Evolutionary conservation across 2,329 filamentous ascomycete genomes (phyloP).

Genomic region (Penicillium frequentans): DNA sequence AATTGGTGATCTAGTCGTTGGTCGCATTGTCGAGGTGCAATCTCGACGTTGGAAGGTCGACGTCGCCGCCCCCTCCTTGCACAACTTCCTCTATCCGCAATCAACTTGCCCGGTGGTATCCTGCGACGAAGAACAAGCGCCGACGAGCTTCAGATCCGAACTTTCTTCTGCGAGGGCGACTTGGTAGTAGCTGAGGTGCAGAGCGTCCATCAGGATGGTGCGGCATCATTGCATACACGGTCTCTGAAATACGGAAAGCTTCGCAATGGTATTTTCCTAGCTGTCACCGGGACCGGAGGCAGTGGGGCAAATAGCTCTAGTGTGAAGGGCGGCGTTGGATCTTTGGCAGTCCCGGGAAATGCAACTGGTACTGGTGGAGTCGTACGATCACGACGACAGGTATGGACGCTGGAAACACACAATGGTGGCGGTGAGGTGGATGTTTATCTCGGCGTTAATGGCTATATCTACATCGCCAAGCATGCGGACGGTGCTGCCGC

Average conservation of each 20-base stretch:
- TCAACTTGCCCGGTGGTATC: conserved; percentile 93
- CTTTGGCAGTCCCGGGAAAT: conserved; percentile 59
- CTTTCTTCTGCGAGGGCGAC: conserved; percentile 96
- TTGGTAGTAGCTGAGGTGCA: conserved; percentile 94
- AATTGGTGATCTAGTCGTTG: conserved; percentile 93
- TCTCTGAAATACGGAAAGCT: conserved; percentile 93
- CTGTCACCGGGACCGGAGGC: conserved; percentile 77
- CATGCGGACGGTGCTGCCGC: conserved; percentile 61
- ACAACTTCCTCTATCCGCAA: conserved; percentile 78
- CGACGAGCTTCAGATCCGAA: conserved; percentile 94
- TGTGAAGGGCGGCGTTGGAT: conserved; percentile 31
- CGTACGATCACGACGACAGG: conserved; percentile 78
- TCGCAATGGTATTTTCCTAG: conserved; percentile 85
- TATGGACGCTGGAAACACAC: conserved; percentile 68
- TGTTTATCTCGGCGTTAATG: conserved; percentile 89
- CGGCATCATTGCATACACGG: conserved; percentile 84
- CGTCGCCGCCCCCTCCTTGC: conserved; percentile 83
- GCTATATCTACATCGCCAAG: conserved; percentile 93
- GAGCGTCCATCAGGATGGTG: conserved; percentile 79
- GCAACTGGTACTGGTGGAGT: conserved; percentile 74
- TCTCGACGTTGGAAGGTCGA: conserved; percentile 92
- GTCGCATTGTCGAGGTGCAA: conserved; percentile 93
- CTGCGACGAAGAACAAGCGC: conserved; percentile 88
- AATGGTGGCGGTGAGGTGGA: conserved; percentile 64
- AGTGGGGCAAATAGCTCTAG: conserved; percentile 50